Evolutionary conservation across 2,329 filamentous ascomycete genomes (phyloP), one percentile per base, ranked within the genome.

Genomic region (Fusarium sarcochroum): DNA sequence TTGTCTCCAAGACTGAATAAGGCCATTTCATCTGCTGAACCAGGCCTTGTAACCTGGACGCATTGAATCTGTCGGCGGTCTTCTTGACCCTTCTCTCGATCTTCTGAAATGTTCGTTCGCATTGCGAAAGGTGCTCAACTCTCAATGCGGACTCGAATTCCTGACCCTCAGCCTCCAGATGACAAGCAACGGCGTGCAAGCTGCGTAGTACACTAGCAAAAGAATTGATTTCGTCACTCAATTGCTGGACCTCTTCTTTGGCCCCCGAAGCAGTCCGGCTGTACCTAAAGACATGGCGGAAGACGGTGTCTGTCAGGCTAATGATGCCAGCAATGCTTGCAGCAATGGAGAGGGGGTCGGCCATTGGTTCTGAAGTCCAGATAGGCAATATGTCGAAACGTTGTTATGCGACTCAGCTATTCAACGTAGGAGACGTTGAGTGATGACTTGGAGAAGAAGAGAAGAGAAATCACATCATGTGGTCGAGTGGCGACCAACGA

Each of bases 21-120:
- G 68, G 68, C 68, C 68, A 69, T 5, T 64, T 69, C 7, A 69
- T 23, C 14, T 60, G 54, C 1, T 44, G 50, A 1, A 20, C 5
- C 0, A 42, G 3, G 0, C 0, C 1, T 10, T 15, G n/a, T 2
- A 21, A 1, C 11, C 21, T 52, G 0, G 49, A 34, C 6, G n/a
- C 11, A 1, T 17, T 6, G 1, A 53, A 53, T 3, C 35, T 27
- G 2, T 7, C 18, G 6, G 3, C 2, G 2, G 38, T 40, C 6
- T 53, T 45, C 8, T 44, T 23, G n/a, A 18, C 41, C 3, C 11
- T 30, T 20, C 10, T 27, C 8, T 30, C 23, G 18, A 58, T 23
- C 2, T 21, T n/a, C 7, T 18, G 23, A 13, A 55, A 21, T 0
- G 42, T 47, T 1, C 7, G 10, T 6, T 25, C 21, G 6, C 62